Conservation (phyloP, 2,329 filamentous ascomycete species). For the Cercospora sp. region DNA sequence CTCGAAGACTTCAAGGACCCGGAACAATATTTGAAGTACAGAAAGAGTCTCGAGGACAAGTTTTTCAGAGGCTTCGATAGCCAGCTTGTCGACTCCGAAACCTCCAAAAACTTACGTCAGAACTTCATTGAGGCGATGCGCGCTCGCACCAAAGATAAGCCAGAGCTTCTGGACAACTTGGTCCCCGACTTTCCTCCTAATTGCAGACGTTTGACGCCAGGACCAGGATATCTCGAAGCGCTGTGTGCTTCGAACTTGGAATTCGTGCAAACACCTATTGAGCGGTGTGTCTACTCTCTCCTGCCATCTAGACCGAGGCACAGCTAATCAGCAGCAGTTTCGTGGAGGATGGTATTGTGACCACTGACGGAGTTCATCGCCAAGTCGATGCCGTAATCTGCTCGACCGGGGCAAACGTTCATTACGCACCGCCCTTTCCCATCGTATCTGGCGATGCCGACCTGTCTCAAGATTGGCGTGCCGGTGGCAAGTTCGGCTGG, state of each 20-base stretch:
- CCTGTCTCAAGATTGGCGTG: slow-evolving; percentile 35
- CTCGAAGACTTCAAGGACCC: slow-evolving; percentile 61
- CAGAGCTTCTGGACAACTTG: slow-evolving; percentile 45
- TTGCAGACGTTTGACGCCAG: slow-evolving; percentile 52
- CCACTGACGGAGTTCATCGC: slow-evolving; percentile 41
- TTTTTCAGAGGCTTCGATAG: slow-evolving; percentile 59
- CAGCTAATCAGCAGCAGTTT: slow-evolving; percentile 32
- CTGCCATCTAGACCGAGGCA: not conserved
- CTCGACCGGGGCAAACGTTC: slow-evolving; percentile 45
- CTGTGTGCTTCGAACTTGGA: slow-evolving; percentile 49
- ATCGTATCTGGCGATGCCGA: slow-evolving; percentile 32
- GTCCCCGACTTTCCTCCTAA: slow-evolving; percentile 49
- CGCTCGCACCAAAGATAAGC: slow-evolving; percentile 38
- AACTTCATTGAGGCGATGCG: slow-evolving; percentile 46
- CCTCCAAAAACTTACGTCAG: slow-evolving; percentile 39
- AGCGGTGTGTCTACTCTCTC: slow-evolving; percentile 18
- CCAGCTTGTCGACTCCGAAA: slow-evolving; percentile 43
- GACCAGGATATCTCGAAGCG: slow-evolving; percentile 56
- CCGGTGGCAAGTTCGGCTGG: slow-evolving; percentile 41
- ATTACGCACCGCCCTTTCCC: slow-evolving; percentile 39
- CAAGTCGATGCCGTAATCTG: slow-evolving; percentile 49
- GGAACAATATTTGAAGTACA: slow-evolving; percentile 56
- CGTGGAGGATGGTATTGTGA: slow-evolving; percentile 44
- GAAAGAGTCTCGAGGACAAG: slow-evolving; percentile 50
- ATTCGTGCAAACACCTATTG: slow-evolving; percentile 47